Percentiles rank a stretch among this genome's conserved stretches.
Evolutionary conservation across 1,284 basidiomycete genomes (phyloP).

Genomic region (Polyporus tsugae): DNA sequence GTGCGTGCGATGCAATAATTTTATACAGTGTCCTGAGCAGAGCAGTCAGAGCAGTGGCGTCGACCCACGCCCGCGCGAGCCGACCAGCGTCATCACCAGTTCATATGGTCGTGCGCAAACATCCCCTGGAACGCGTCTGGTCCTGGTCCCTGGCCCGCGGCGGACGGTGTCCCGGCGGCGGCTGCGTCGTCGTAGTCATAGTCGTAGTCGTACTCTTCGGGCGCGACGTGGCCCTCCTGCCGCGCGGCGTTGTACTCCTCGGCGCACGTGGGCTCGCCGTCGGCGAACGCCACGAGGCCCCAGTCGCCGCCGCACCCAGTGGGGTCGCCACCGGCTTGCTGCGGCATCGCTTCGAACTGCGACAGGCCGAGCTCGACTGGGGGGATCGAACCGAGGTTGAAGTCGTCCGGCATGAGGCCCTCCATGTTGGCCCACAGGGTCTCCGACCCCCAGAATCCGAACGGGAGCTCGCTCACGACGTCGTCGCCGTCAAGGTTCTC

Average conservation of each 20-base stretch:
- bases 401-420: conserved; percentile 53
- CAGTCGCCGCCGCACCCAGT: conserved; percentile 21
- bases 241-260: conserved; percentile 30
- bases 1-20: conserved; percentile 25
- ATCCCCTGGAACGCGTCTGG: conserved; percentile 38
- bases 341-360: conserved; percentile 36
- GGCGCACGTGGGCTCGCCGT: conserved; percentile 18
- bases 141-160: conserved; percentile 26
- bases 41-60: conserved; percentile 35
- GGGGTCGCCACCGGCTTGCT: conserved; percentile 11
- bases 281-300: conserved; percentile 25
- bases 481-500: conserved; percentile 35
- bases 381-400: conserved; percentile 54
- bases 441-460: conserved; percentile 44
- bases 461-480: conserved; percentile 35
- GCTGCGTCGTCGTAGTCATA: conserved; percentile 38
- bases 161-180: conserved; percentile 2
- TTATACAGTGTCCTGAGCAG: conserved; percentile 27
- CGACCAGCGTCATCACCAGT: conserved; percentile 45
- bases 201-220: conserved; percentile 39
- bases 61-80: conserved; percentile 47
- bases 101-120: conserved; percentile 39
- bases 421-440: conserved; percentile 40
- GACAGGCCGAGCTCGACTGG: conserved; percentile 54
- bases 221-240: conserved; percentile 1